Percentiles rank a stretch among this genome's conserved stretches.
Conservation (phyloP, 306 rosid genomes). For the Malus orientalis region DNA sequence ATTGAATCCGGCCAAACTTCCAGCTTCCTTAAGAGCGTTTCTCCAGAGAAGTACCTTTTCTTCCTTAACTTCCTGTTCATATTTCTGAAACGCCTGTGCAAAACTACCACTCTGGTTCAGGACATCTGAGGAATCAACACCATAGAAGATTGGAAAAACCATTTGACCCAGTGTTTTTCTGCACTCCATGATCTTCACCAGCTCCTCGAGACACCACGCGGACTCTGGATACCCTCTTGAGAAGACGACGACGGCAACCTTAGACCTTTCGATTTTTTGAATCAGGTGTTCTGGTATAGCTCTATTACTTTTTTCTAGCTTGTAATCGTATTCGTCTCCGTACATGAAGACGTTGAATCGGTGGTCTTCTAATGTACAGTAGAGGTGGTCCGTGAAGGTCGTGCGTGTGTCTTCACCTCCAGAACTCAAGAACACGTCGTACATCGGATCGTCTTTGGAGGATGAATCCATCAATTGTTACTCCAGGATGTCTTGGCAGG, state of each 20-base stretch:
- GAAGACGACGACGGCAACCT: background rate
- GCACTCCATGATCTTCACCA: background rate
- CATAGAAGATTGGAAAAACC: too few species aligned
- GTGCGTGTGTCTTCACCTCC: background rate
- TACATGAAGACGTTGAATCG: background rate
- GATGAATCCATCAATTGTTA: too few species aligned
- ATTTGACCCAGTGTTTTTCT: background rate
- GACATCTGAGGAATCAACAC: background rate
- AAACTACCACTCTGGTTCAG: background rate
- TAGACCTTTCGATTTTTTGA: background rate
- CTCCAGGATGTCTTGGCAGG: too few species aligned
- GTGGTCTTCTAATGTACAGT: background rate
- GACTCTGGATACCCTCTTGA: background rate
- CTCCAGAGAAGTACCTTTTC: background rate
- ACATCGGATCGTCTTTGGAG: too few species aligned
- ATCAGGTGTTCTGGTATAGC: background rate
- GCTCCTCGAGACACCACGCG: background rate
- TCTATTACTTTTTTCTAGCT: too few species aligned
- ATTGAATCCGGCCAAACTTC: background rate
- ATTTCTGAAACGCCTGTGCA: background rate
- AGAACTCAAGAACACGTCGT: too few species aligned
- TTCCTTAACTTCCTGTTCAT: background rate
- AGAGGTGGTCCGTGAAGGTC: background rate
- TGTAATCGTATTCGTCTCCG: background rate
- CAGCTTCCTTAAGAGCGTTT: background rate